phyloP scores from a whole-genome alignment of 805 yeast species.

The Wickerhamiella kurtzmanii region DNA sequence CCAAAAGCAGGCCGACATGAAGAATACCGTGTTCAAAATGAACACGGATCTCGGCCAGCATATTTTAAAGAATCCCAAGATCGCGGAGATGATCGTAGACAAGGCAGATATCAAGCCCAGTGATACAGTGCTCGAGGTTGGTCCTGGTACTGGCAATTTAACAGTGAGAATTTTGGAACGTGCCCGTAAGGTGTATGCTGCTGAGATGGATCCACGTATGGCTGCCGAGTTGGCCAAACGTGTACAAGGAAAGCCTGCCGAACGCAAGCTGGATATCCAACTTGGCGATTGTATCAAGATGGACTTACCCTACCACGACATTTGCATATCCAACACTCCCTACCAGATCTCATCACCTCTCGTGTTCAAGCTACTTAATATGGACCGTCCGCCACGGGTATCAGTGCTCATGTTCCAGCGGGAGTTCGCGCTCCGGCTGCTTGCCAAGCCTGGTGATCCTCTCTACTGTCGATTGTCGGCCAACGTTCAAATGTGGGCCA shows the following conservation, averaged over 20 bases:
- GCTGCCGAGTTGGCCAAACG: constrained; percentile 96
- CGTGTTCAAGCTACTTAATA: constrained; percentile 80
- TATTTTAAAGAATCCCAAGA: constrained; percentile 86
- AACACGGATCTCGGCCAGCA: constrained; percentile 96
- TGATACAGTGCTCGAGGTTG: constrained; percentile 88
- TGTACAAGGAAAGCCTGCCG: constrained; percentile 92
- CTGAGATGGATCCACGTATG: constrained; percentile 99
- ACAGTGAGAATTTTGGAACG: constrained; percentile 86
- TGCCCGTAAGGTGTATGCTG: constrained; percentile 89
- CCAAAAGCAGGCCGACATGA: constrained; percentile 17
- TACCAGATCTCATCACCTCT: constrained; percentile 95
- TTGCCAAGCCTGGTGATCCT: constrained; percentile 94
- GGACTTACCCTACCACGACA: constrained; percentile 86
- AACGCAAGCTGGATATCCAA: constrained; percentile 79
- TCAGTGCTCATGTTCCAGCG: constrained; percentile 95
- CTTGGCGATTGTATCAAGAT: constrained; percentile 95
- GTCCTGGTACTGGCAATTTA: constrained; percentile 98
- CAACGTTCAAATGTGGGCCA: constrained; percentile 99
- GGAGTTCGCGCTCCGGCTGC: constrained; percentile 83
- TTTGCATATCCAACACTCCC: constrained; percentile 94
- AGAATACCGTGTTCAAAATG: constrained; percentile 68
- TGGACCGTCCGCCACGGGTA: constrained; percentile 88
- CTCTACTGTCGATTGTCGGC: constrained; percentile 88
- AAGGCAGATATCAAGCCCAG: constrained; percentile 87
- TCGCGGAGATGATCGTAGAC: constrained; percentile 97